Evolutionary conservation across 306 rosid species (phyloP).

Genomic region (Prunus mume): DNA sequence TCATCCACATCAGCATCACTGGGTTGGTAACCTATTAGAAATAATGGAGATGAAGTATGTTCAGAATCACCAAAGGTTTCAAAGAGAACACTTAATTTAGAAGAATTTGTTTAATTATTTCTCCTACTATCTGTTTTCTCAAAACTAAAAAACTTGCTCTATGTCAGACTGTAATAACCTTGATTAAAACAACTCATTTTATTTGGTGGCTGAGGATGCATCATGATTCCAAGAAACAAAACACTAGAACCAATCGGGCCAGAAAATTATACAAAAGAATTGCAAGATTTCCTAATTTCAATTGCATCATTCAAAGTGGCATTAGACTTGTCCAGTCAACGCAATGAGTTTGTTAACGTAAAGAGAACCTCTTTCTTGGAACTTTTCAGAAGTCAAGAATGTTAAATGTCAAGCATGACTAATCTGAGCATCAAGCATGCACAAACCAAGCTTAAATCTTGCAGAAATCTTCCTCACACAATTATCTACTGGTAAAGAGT

Average conservation of each 20-base stretch:
- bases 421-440: not conserved
- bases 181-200: not conserved
- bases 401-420: not conserved
- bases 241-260: not conserved
- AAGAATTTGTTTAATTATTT: not conserved
- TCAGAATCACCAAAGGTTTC: not conserved
- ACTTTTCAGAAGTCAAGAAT: not conserved
- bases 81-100: not conserved
- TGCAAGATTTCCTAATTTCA: not conserved
- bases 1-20: conserved; percentile 59
- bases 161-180: not conserved
- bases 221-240: not conserved
- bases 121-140: not conserved
- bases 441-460: not conserved
- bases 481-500: not conserved
- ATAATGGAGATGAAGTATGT: not conserved
- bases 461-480: not conserved
- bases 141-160: no score
- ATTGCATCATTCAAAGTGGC: not conserved
- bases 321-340: not conserved
- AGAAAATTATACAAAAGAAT: not conserved
- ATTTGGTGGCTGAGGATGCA: no score
- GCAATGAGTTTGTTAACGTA: not conserved
- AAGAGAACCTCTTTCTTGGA: not conserved
- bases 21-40: conserved; percentile 45